Conservation (phyloP, 2,329 filamentous ascomycete species). For the Alternaria angustiovoidea region DNA sequence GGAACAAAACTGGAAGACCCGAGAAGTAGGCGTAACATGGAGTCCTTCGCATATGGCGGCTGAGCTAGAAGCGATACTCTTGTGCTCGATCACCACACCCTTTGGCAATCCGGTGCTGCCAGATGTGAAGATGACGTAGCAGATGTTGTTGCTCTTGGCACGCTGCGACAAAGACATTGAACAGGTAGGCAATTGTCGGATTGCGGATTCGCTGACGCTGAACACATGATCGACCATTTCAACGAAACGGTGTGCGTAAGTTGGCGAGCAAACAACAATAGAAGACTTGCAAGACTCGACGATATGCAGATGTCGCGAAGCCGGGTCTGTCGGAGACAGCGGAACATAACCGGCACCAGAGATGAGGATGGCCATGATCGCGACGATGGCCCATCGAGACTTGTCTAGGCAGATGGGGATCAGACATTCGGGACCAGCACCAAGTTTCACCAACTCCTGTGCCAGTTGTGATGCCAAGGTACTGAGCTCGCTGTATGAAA, state of each 20-base stretch:
- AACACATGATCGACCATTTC: constrained; percentile 29
- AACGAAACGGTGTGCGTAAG: constrained; percentile 31
- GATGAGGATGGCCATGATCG: constrained; percentile 48
- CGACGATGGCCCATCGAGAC: constrained; percentile 48
- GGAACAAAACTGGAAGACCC: constrained; percentile 48
- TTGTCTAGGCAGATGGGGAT: constrained; percentile 49
- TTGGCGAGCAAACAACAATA: constrained; percentile 39
- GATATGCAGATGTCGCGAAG: constrained; percentile 38
- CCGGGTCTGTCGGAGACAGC: constrained; percentile 38
- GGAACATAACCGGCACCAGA: constrained; percentile 46
- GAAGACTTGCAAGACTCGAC: constrained; percentile 38
- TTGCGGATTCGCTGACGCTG: constrained; percentile 23
- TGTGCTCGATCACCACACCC: constrained; percentile 43
- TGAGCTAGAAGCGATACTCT: constrained; percentile 38
- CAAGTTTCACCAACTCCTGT: constrained; percentile 38
- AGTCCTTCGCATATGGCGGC: constrained; percentile 39
- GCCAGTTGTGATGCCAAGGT: constrained; percentile 37
- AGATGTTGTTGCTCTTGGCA: constrained; percentile 30
- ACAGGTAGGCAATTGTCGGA: constrained; percentile 24
- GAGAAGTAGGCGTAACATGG: constrained; percentile 35
- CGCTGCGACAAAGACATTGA: constrained; percentile 17
- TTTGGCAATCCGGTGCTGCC: constrained; percentile 46
- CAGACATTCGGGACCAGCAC: constrained; percentile 45
- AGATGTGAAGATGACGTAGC: constrained; percentile 46
- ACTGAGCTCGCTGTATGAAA: constrained; percentile 39